Base-by-base conservation (phyloP, 1,284 basidiomycete species). In the Tranzscheliella williamsii region DNA sequence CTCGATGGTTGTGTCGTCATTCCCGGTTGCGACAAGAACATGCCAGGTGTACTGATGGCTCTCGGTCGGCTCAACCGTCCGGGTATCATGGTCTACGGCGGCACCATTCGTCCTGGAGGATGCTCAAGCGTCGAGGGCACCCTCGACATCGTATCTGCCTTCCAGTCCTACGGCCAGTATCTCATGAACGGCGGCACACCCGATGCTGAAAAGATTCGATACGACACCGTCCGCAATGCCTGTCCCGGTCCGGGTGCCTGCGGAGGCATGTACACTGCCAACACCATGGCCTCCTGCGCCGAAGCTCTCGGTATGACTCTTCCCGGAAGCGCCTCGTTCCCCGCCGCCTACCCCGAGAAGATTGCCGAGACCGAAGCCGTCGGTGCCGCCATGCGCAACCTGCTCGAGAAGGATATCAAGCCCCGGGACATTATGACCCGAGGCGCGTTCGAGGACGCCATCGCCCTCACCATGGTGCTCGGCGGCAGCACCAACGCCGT, bases 241-340 rank as follows among this genome's bases (percentile, higher is more conserved):
- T 78, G 75, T 53, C 75, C 75, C 24, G 74, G 74, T 40, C 61
- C 67, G 0, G 75, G 75, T 26, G 74, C 74, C 9, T 78, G 75
- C 42, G 74, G 74, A 49, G 75, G 75, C 26, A 78, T 78, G 75
- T 78, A 76, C 57, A 68, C 75, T 23, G 75, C 75, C 49, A 78
- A 78, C 61, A 76, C 75, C 21, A 75, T 78, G 58, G 73, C 74
- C 5, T 75, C 74, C 2, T 75, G 71, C 47, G 57, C 73, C 15
- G 75, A 78, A 33, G 73, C 67, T 4, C 51, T 78, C 13, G 75
- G 75, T 35, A 78, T 78, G 74, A 72, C 74, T 11, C 57, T 78
- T 15, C 75, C 75, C 15, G 74, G 74, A 21, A 64, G 55, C 44
- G 63, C 66, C 18, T 71, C 69, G 8, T 74, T 67, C 66, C 74